These are phyloP conservation scores for Hypoxylon rubiginosum DNA, from an alignment of 2,329 filamentous ascomycete genomes.

Conservation along the genomic window DNA sequence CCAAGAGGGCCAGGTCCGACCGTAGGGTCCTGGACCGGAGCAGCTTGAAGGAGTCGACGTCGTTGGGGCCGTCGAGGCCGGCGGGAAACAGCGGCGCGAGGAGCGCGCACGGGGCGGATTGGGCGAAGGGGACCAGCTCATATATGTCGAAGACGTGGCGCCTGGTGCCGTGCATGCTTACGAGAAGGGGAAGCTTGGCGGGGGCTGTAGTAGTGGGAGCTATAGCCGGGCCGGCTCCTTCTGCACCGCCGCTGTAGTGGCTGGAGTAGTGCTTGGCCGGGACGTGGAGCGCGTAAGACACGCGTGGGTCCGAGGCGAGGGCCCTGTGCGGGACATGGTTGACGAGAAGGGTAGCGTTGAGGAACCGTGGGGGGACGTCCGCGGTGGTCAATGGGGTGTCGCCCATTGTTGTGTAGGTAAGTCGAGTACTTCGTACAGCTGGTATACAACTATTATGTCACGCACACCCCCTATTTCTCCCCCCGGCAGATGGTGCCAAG, in stretches of 20 bases:
- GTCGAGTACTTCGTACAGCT: too few species aligned
- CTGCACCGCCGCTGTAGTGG: constrained; percentile 3
- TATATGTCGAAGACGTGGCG: constrained; percentile 39
- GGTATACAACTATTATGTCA: neutral
- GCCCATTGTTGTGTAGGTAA: too few species aligned
- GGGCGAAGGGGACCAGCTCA: constrained; percentile 45
- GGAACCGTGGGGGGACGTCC: constrained; percentile 46
- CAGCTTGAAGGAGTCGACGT: constrained; percentile 50
- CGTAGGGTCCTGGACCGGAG: constrained; percentile 43
- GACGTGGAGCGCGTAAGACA: constrained; percentile 50
- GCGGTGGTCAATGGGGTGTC: constrained; percentile 36
- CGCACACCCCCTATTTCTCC: constrained; percentile 2
- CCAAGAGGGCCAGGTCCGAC: constrained; percentile 48
- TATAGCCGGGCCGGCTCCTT: neutral
- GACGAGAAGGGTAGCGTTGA: constrained; percentile 46
- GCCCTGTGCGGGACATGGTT: constrained; percentile 46
- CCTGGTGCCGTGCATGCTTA: constrained; percentile 51
- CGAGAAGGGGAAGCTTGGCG: constrained; percentile 48
- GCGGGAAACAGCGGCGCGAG: constrained; percentile 51
- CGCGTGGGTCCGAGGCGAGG: constrained; percentile 44
- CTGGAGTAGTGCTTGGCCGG: constrained; percentile 43
- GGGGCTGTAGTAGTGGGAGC: neutral
- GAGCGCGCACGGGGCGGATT: constrained; percentile 46
- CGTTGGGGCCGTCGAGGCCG: constrained; percentile 49
- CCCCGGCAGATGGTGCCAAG: constrained; percentile 33